Conservation (phyloP, 2,329 filamentous ascomycete species). For the Pestalotiopsis sp. region DNA sequence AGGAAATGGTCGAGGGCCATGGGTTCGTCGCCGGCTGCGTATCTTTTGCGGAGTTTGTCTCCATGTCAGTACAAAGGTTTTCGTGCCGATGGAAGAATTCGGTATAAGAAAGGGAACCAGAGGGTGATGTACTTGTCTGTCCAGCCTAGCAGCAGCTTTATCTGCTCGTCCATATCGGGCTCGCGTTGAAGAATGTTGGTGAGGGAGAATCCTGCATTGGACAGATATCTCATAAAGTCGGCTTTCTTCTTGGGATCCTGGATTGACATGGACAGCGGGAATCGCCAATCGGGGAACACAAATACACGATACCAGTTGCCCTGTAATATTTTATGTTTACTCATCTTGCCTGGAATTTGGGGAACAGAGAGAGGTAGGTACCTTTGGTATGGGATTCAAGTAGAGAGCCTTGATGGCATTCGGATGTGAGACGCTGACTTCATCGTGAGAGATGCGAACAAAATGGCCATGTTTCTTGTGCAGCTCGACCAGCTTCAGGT, state of each 20-base stretch:
- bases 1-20: conserved; percentile 25
- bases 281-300: conserved; percentile 5
- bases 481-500: conserved; percentile 41
- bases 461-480: conserved; percentile 48
- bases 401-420: conserved; percentile 41
- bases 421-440: conserved; percentile 45
- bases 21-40: conserved; percentile 4
- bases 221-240: not conserved
- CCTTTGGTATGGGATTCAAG: conserved; percentile 34
- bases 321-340: not conserved
- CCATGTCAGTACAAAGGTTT: too few relatives aligned
- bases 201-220: not conserved
- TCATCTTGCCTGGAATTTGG: not conserved
- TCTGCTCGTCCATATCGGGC: conserved; percentile 16
- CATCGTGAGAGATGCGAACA: conserved; percentile 44
- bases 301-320: not conserved
- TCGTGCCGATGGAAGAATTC: not conserved
- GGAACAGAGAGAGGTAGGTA: conserved; percentile 7
- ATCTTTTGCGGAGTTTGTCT: not conserved
- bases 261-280: not conserved
- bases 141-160: conserved; percentile 20
- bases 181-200: not conserved
- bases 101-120: not conserved
- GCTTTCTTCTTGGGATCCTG: not conserved
- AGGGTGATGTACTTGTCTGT: conserved; percentile 17